phyloP scores from a whole-genome alignment of 192 early-diverging fungal species.

The Powellomyces hirtus region DNA sequence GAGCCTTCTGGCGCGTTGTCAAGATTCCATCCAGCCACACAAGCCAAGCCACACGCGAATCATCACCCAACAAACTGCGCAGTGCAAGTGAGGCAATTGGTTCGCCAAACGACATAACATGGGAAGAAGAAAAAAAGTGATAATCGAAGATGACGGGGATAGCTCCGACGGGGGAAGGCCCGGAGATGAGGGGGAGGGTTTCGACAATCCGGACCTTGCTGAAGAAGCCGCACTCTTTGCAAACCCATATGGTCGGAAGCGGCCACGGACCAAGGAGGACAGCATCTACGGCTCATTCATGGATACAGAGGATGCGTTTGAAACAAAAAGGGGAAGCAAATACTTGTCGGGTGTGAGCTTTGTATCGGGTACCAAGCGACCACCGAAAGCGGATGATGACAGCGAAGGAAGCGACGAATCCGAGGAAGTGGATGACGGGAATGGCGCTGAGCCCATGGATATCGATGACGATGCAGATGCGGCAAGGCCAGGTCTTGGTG shows the following conservation, averaged over 20 bases:
- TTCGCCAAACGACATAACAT: not conserved
- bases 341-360: conserved; percentile 18
- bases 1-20: too few relatives aligned
- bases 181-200: conserved; percentile 35
- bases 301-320: conserved; percentile 34
- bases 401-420: conserved; percentile 3
- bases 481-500: conserved; percentile 5
- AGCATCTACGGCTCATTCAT: conserved; percentile 59
- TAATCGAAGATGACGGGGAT: not conserved
- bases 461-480: conserved; percentile 36
- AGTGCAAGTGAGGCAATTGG: too few relatives aligned
- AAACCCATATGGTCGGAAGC: conserved; percentile 24
- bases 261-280: conserved; percentile 59
- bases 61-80: too few relatives aligned
- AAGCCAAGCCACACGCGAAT: too few relatives aligned
- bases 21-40: too few relatives aligned
- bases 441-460: conserved; percentile 31
- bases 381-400: conserved; percentile 1
- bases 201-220: conserved; percentile 51
- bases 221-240: conserved; percentile 54
- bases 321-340: not conserved
- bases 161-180: conserved; percentile 18
- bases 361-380: not conserved
- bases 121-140: not conserved
- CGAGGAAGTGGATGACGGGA: conserved; percentile 8